Conservation (phyloP, 805 yeast genomes). For the Candida xyloterini region DNA sequence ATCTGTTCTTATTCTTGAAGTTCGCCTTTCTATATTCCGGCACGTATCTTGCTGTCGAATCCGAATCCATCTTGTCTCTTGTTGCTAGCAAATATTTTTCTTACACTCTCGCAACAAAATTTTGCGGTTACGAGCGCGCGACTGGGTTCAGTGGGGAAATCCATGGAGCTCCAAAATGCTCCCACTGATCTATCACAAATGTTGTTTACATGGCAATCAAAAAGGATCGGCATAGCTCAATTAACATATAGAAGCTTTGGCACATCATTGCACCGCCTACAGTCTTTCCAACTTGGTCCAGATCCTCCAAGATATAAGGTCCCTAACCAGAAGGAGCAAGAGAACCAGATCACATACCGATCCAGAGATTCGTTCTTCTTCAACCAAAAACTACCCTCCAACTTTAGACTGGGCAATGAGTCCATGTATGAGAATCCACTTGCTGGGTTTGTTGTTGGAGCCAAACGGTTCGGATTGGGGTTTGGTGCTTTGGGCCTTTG, state of each 20-base stretch:
- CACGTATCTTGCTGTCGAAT: slow-evolving; percentile 76
- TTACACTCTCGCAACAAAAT: slow-evolving; percentile 6
- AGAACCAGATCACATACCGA: slow-evolving; percentile 25
- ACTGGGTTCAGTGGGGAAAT: slow-evolving; percentile 2
- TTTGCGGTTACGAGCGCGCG: slow-evolving; percentile 10
- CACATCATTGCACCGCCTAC: neutral
- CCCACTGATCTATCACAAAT: slow-evolving; percentile 7
- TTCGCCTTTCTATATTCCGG: slow-evolving; percentile 98
- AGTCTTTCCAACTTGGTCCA: slow-evolving; percentile 29
- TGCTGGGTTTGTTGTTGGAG: slow-evolving; percentile 55
- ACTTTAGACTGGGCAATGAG: slow-evolving; percentile 52
- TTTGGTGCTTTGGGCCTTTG: slow-evolving; percentile 59
- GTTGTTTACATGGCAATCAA: neutral
- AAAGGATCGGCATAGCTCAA: neutral
- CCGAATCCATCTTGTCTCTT: slow-evolving; percentile 54
- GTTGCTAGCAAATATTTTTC: slow-evolving; percentile 5
- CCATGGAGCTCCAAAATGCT: neutral
- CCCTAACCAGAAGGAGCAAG: slow-evolving; percentile 21
- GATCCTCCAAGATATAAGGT: slow-evolving; percentile 29
- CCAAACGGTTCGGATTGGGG: slow-evolving; percentile 61
- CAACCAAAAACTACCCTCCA: slow-evolving; percentile 40
- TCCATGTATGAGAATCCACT: slow-evolving; percentile 68
- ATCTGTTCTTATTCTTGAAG: slow-evolving; percentile 91
- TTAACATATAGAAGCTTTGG: neutral
- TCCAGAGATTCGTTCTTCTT: slow-evolving; percentile 32